These are phyloP conservation scores for Chrysanthemum seticuspe DNA, from an alignment of 129 eudicot species.

Conservation along the genomic window DNA sequence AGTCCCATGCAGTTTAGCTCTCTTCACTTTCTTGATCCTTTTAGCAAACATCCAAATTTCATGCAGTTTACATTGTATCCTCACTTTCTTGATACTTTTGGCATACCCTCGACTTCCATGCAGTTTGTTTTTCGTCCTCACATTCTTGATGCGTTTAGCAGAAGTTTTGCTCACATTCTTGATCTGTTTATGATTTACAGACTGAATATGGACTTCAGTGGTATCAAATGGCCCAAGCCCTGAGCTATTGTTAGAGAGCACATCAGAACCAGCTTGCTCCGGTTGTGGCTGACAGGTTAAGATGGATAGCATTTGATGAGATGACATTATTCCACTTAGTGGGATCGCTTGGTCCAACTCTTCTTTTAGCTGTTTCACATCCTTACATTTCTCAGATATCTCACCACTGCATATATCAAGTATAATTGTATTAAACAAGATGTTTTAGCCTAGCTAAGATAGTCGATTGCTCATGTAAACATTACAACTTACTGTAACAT, in stretches of 20 bases:
- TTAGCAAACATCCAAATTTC: not conserved
- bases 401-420: constrained; percentile 58
- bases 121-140: not conserved
- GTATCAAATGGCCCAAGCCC: too few species aligned
- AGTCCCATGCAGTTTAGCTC: not conserved
- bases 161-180: too few species aligned
- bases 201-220: too few species aligned
- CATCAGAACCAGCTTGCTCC: too few species aligned
- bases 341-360: not conserved
- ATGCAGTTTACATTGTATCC: not conserved
- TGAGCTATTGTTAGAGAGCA: too few species aligned
- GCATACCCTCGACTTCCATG: not conserved
- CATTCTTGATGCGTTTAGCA: constrained; percentile 4
- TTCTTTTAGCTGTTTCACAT: constrained; percentile 4
- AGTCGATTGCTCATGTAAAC: too few species aligned
- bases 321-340: not conserved
- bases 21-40: not conserved
- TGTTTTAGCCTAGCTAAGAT: constrained; percentile 34
- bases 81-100: not conserved
- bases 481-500: too few species aligned
- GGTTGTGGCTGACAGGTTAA: too few species aligned
- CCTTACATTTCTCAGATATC: constrained; percentile 45
- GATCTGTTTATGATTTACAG: too few species aligned
- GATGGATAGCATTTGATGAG: not conserved
- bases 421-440: not conserved